These are phyloP conservation scores for Phoenix dactylifera DNA, from an alignment of 176 grass and related monocot genomes.

Conservation along the genomic window DNA sequence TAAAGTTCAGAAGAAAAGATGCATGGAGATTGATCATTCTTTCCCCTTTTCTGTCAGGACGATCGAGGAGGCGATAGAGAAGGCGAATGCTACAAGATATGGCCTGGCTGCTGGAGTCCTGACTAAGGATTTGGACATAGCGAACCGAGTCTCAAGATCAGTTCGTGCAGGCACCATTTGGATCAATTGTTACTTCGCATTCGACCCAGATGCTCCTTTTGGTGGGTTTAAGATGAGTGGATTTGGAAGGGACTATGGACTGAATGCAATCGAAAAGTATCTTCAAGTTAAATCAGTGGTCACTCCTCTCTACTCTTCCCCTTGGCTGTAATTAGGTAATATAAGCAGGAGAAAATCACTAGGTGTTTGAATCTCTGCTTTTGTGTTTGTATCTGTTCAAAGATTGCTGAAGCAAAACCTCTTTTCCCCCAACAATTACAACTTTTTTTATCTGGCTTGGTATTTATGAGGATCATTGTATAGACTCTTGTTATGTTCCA, in stretches of 20 bases:
- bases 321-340: constrained; percentile 1
- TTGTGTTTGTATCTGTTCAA: no score
- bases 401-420: no score
- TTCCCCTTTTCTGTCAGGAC: not conserved
- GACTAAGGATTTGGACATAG: constrained; percentile 12
- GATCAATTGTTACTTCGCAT: constrained; percentile 17
- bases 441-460: no score
- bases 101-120: constrained; percentile 4
- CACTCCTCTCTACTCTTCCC: constrained; percentile 10
- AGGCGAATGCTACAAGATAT: constrained; percentile 9
- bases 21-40: not conserved
- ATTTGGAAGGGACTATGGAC: constrained; percentile 8
- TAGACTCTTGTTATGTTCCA: no score
- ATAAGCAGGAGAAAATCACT: no score
- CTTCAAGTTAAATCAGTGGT: constrained; percentile 15
- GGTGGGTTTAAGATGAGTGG: constrained; percentile 19
- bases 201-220: constrained; percentile 6
- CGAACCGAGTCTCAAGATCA: constrained; percentile 12
- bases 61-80: constrained; percentile 13
- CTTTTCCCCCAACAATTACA: no score
- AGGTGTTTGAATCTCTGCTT: no score
- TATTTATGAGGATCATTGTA: no score
- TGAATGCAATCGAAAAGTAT: constrained; percentile 7
- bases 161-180: constrained; percentile 14
- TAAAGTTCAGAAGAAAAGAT: no score